Evolutionary conservation across 1,284 basidiomycete genomes (phyloP), one percentile per base, ranked within the genome.

Genomic region (Tilletiaria anomala): DNA sequence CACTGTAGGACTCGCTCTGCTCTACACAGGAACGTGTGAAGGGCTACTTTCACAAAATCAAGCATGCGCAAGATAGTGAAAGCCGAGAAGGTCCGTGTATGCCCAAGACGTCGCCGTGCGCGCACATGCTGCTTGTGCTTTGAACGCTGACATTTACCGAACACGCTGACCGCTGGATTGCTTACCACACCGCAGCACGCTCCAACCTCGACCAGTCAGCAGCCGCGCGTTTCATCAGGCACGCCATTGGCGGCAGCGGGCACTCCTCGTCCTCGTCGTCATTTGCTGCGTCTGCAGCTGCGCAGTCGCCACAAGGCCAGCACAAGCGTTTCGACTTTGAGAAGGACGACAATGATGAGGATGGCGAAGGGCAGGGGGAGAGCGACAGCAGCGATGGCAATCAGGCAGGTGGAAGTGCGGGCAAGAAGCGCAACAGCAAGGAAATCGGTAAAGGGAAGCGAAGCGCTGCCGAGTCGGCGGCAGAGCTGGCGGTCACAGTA

Each of bases 11-110:
- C n/a, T n/a, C n/a, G n/a, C n/a, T n/a, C n/a, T n/a, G n/a, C n/a
- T n/a, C n/a, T n/a, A n/a, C n/a, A n/a, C n/a, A n/a, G n/a, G 50
- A 59, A 20, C 32, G 57, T 16, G 57, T 59, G 32, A 52, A 58
- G 45, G 39, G 46, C 29, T 59, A 59, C 36, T 57, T 59, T 39
- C 39, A 32, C 11, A 59, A 59, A 45, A 53, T 59, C 36, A 47
- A 56, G 37, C 19, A 36, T 8, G 55, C 46, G 1, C 50, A 58
- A 40, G 38, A 47, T 4, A 33, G 39, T 17, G 44, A 51, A 32
- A 15, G 19, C 19, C 40, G 41, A 34, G 49, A 45, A 23, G 40
- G 2, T 34, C 8, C 17, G 17, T 20, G n/a, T n/a, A n/a, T n/a
- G n/a, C n/a, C n/a, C n/a, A n/a, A n/a, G n/a, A n/a, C n/a, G n/a